phyloP scores from a whole-genome alignment of 139 green algal species.

The Tetraselmis chui region DNA sequence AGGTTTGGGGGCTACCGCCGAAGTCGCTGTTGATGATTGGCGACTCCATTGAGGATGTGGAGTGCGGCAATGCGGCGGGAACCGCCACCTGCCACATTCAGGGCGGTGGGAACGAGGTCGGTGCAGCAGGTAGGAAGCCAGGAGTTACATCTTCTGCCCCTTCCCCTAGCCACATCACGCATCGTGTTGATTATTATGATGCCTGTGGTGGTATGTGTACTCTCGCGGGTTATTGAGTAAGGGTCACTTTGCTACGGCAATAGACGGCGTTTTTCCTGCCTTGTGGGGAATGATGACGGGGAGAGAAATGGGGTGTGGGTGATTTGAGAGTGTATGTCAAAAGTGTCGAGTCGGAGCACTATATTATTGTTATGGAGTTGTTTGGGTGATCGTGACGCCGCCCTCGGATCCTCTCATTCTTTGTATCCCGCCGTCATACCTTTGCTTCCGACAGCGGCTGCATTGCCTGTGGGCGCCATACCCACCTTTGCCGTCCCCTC shows the following conservation, averaged over 20 bases:
- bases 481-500: conserved; percentile 51
- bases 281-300: too few species aligned
- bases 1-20: conserved; percentile 39
- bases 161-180: too few species aligned
- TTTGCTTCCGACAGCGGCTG: not conserved
- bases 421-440: not conserved
- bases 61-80: conserved; percentile 56
- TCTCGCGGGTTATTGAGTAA: too few species aligned
- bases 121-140: conserved; percentile 15
- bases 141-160: not conserved
- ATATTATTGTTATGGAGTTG: too few species aligned
- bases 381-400: too few species aligned
- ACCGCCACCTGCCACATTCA: conserved; percentile 55
- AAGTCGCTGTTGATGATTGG: conserved; percentile 63
- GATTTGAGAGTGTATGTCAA: too few species aligned
- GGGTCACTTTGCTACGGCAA: too few species aligned
- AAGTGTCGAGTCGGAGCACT: too few species aligned
- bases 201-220: too few species aligned
- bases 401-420: not conserved
- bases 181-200: too few species aligned
- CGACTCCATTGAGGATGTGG: conserved; percentile 44
- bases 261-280: too few species aligned
- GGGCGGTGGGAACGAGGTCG: conserved; percentile 10
- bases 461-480: conserved; percentile 38
- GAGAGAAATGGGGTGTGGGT: too few species aligned